Evolutionary conservation across 345 rosid species (phyloP).

Genomic region (Populus euphratica): DNA sequence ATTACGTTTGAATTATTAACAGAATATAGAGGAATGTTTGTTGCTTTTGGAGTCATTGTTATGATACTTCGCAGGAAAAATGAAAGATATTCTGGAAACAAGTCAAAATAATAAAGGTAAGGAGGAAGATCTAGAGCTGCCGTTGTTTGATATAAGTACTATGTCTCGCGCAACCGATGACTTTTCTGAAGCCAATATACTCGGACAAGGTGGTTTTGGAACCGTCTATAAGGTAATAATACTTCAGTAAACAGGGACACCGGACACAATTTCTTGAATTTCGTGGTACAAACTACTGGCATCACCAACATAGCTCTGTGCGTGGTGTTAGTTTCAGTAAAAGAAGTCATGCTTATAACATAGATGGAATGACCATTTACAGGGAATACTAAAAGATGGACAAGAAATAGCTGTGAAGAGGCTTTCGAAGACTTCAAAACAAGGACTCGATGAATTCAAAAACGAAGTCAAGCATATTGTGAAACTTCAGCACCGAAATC

Average conservation of each 20-base stretch:
- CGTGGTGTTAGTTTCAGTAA: background rate
- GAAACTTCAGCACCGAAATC: slow-evolving; percentile 15
- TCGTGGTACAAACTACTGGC: background rate
- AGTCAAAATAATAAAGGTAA: background rate
- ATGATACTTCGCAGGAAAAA: background rate
- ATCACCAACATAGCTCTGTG: background rate
- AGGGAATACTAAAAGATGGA: slow-evolving; percentile 7
- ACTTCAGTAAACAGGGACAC: background rate
- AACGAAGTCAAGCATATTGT: slow-evolving; percentile 2
- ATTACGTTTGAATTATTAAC: background rate
- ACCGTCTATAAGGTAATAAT: background rate
- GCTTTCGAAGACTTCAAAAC: slow-evolving; percentile 4
- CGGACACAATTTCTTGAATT: background rate
- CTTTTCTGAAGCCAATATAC: background rate
- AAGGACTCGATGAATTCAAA: slow-evolving; percentile 7
- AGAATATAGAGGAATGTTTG: background rate
- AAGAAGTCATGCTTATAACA: background rate
- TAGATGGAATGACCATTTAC: background rate
- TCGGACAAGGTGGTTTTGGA: background rate
- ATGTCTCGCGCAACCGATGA: background rate
- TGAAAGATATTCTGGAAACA: background rate
- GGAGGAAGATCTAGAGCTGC: background rate
- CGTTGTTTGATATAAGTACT: background rate
- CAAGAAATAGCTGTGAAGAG: slow-evolving; percentile 11
- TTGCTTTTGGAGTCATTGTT: background rate